Evolutionary conservation across 306 rosid species (phyloP), one percentile per base, ranked within the genome.

Genomic region (Pachyrhizus erosus): DNA sequence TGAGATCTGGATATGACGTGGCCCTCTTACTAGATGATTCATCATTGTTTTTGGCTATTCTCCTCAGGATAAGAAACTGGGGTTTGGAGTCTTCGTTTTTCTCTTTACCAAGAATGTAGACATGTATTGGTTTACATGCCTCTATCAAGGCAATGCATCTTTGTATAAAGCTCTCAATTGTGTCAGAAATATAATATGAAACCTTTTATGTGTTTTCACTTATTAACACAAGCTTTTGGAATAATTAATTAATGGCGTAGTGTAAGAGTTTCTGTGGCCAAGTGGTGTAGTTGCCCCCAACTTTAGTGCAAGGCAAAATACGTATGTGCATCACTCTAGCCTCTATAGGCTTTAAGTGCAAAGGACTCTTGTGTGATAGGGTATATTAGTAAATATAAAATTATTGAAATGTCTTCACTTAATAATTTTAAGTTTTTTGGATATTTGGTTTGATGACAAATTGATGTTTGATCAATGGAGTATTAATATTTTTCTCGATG

Each of bases 81-180:
- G 81, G 83, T 42, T 54, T 67, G 60, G 73, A 77, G 70, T 73
- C 80, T 83, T 77, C 80, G 73, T 81, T 78, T 81, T 45, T 55
- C 48, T 14, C 80, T 77, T 80, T 74, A 70, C 60, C 24, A 65
- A 77, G 87, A 78, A 77, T 81, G 80, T 78, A 69, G 81, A 20
- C 82, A 42, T 71, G 67, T 67, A 82, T 83, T 85, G 83, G 82
- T 81, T 89, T 68, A 60, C 85, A 29, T 60, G 83, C 82, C 61
- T 54, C 55, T 82, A 24, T 27, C 55, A 70, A 60, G 85, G 82
- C 86, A 83, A 85, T 75, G 82, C 76, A 67, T 55, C 81, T 60
- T 64, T 77, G 78, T 91, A 91, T 86, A 89, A 86, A 89, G 91
- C 58, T 76, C 79, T 83, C 72, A 5, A 24, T 14, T 46, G 31